Conservation (phyloP, 169 alveolate genomes). For the Nephromyces sp. region DNA sequence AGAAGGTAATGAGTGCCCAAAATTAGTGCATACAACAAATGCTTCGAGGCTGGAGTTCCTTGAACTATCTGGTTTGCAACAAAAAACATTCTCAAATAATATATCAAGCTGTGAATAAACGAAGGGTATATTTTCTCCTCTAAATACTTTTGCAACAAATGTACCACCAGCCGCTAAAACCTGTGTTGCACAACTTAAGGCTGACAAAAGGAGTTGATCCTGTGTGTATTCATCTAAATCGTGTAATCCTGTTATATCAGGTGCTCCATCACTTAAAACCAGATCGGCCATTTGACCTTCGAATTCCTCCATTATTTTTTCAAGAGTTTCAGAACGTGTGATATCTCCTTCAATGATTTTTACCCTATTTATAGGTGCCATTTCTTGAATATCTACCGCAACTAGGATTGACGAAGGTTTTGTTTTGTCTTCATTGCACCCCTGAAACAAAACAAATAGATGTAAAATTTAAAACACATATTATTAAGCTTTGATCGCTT, state of each 20-base stretch:
- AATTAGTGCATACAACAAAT: slow-evolving; percentile 55
- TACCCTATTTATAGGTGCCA: slow-evolving; percentile 90
- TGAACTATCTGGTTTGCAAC: slow-evolving; percentile 76
- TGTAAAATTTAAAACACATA: no score
- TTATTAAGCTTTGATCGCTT: no score
- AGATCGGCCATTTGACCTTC: slow-evolving; percentile 67
- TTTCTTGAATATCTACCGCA: slow-evolving; percentile 91
- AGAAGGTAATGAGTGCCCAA: not conserved
- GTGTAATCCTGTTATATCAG: slow-evolving; percentile 90
- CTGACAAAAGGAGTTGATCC: slow-evolving; percentile 84
- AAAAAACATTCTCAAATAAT: slow-evolving; percentile 43
- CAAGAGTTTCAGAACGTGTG: slow-evolving; percentile 47
- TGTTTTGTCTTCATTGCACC: slow-evolving; percentile 18
- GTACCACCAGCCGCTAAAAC: slow-evolving; percentile 83
- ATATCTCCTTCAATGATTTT: slow-evolving; percentile 88
- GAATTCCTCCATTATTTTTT: slow-evolving; percentile 52
- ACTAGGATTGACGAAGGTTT: slow-evolving; percentile 62
- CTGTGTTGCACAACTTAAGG: slow-evolving; percentile 75
- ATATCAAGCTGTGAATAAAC: slow-evolving; percentile 32
- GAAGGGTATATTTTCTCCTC: slow-evolving; percentile 81
- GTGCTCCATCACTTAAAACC: slow-evolving; percentile 96
- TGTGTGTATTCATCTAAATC: slow-evolving; percentile 74
- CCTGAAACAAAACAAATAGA: no score
- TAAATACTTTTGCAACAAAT: slow-evolving; percentile 89
- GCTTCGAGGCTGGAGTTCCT: slow-evolving; percentile 73